Evolutionary conservation across 2,329 filamentous ascomycete genomes (phyloP).

Genomic region (Arthrobotrys sinensis): DNA sequence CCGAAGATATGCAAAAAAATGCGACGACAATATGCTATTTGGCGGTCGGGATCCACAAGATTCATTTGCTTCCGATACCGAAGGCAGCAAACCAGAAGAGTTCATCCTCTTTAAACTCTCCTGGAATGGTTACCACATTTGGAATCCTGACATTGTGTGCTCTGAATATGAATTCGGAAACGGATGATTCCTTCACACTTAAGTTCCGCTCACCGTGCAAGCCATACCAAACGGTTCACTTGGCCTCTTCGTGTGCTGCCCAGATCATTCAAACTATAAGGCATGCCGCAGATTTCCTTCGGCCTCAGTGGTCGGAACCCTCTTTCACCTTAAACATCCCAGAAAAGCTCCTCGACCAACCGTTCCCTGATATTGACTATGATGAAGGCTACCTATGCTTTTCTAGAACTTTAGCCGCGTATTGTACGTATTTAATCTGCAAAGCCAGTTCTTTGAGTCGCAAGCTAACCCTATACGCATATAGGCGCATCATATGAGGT

Average conservation of each 20-base stretch:
- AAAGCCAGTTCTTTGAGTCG: neutral
- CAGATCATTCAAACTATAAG: slow-evolving; percentile 77
- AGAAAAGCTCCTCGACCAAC: slow-evolving; percentile 71
- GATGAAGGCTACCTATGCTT: slow-evolving; percentile 76
- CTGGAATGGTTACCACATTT: slow-evolving; percentile 71
- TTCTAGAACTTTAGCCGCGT: slow-evolving; percentile 78
- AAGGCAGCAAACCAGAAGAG: slow-evolving; percentile 73
- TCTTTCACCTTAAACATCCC: slow-evolving; percentile 77
- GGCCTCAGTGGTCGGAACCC: slow-evolving; percentile 77
- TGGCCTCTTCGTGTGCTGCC: slow-evolving; percentile 76
- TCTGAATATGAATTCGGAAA: slow-evolving; percentile 73
- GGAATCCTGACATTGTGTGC: slow-evolving; percentile 76
- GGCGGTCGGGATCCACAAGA: slow-evolving; percentile 78
- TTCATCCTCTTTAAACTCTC: slow-evolving; percentile 69
- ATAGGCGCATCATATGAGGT: slow-evolving; percentile 75
- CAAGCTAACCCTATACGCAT: slow-evolving; percentile 18
- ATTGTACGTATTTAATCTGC: slow-evolving; percentile 69
- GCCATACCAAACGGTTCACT: slow-evolving; percentile 69
- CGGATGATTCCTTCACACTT: slow-evolving; percentile 78
- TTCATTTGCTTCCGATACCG: slow-evolving; percentile 78
- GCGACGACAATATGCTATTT: slow-evolving; percentile 78
- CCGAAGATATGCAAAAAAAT: slow-evolving; percentile 78
- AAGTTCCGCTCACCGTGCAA: slow-evolving; percentile 71
- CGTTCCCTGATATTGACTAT: slow-evolving; percentile 68
- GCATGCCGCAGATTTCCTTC: slow-evolving; percentile 75